phyloP scores from a whole-genome alignment of 1,284 basidiomycete species.

The Trichosporon faecale region DNA sequence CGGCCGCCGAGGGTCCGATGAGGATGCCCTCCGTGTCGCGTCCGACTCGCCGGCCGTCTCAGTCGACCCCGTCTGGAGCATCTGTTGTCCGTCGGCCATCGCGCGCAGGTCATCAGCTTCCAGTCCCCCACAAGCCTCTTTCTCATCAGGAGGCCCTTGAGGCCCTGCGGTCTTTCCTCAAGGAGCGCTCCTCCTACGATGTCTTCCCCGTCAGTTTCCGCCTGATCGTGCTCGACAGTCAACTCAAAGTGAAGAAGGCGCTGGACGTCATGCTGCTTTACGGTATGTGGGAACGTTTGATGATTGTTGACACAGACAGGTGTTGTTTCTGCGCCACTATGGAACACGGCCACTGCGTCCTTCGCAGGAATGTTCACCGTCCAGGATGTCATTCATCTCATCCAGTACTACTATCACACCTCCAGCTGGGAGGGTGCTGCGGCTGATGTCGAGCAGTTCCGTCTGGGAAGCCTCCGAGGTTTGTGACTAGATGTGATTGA shows the following conservation, averaged over 20 bases:
- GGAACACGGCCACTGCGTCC: conserved; percentile 84
- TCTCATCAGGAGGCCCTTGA: conserved; percentile 70
- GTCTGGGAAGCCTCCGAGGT: conserved; percentile 84
- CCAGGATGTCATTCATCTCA: conserved; percentile 91
- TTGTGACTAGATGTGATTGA: conserved; percentile 31
- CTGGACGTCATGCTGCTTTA: conserved; percentile 83
- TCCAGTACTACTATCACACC: conserved; percentile 87
- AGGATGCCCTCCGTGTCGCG: conserved; percentile 24
- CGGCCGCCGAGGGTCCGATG: conserved; percentile 3
- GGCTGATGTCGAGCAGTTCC: conserved; percentile 90
- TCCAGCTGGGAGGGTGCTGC: conserved; percentile 84
- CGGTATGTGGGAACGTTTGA: conserved; percentile 57
- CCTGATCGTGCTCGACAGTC: conserved; percentile 92
- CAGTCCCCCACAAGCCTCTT: conserved; percentile 32
- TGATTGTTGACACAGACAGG: conserved; percentile 56
- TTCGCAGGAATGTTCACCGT: conserved; percentile 95
- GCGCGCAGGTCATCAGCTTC: conserved; percentile 41
- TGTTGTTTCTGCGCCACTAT: conserved; percentile 97
- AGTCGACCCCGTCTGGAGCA: conserved; percentile 18
- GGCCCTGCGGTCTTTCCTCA: conserved; percentile 77
- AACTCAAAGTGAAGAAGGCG: conserved; percentile 89
- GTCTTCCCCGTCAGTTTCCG: conserved; percentile 95
- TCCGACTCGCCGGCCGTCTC: conserved; percentile 19
- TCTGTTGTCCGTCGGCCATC: conserved; percentile 40
- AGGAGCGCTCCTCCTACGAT: conserved; percentile 83